phyloP scores from a whole-genome alignment of 2,329 filamentous ascomycete species.

The Septoria linicola region DNA sequence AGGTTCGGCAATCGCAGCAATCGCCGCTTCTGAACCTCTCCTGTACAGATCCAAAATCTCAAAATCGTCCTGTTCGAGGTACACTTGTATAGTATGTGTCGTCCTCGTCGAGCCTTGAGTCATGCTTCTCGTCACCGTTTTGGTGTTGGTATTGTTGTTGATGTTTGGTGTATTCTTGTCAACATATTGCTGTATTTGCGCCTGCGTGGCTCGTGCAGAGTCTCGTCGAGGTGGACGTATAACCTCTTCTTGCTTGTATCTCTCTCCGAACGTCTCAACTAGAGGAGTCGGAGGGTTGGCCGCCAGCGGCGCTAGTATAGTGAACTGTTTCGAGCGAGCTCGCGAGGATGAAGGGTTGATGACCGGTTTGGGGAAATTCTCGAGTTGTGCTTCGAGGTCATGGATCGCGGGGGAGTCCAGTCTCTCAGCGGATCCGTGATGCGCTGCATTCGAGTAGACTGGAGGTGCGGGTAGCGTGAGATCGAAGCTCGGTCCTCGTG shows the following conservation, averaged over 20 bases:
- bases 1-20: not conserved
- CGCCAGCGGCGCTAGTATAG: constrained; percentile 6
- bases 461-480: not conserved
- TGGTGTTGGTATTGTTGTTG: not conserved
- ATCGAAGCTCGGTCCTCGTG: not conserved
- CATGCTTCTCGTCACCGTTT: constrained; percentile 11
- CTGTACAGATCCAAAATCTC: constrained; percentile 24
- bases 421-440: not conserved
- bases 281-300: constrained; percentile 6
- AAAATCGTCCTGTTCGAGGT: constrained; percentile 26
- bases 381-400: constrained; percentile 24
- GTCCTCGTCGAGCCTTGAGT: constrained; percentile 10
- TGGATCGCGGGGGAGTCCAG: constrained; percentile 10
- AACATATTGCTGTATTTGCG: too few species aligned
- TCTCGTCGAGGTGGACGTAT: constrained; percentile 17
- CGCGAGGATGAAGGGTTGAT: not conserved
- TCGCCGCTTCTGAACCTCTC: constrained; percentile 2
- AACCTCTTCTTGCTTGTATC: not conserved
- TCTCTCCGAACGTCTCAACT: not conserved
- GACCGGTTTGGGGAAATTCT: constrained; percentile 24
- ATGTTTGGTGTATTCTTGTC: too few species aligned
- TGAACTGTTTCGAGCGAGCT: not conserved
- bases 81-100: constrained; percentile 31
- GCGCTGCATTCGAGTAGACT: not conserved
- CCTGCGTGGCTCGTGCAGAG: constrained; percentile 10